phyloP scores from a whole-genome alignment of 176 grass and related monocot genomes.

The Rhynchospora pubera region DNA sequence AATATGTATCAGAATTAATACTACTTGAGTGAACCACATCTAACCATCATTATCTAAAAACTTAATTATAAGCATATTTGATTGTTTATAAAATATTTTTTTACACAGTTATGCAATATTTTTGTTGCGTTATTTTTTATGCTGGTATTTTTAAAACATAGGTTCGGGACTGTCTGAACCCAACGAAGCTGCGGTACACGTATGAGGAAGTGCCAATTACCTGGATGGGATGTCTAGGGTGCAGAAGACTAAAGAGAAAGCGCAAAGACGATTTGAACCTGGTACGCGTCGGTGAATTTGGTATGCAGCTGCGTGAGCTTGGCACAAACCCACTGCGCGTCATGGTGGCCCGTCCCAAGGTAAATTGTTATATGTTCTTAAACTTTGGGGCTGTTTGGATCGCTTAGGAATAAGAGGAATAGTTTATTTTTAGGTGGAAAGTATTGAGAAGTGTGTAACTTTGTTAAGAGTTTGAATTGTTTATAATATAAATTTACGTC shows the following conservation, averaged over 20 bases:
- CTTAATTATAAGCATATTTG: background rate
- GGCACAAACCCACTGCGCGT: constrained; percentile 14
- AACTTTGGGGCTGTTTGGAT: too few relatives aligned
- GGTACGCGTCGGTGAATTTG: background rate
- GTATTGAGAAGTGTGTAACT: too few relatives aligned
- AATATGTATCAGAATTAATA: too few relatives aligned
- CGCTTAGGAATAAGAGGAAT: too few relatives aligned
- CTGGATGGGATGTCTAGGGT: constrained; percentile 20
- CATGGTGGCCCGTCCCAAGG: constrained; percentile 27
- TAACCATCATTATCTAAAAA: constrained; percentile 2
- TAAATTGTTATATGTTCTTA: too few relatives aligned
- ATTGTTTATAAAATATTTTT: background rate
- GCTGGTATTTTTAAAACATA: background rate
- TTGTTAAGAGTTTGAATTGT: too few relatives aligned
- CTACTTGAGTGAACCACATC: background rate
- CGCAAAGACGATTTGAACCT: background rate
- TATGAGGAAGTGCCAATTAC: constrained; percentile 20
- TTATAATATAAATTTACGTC: too few relatives aligned
- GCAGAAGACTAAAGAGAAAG: background rate
- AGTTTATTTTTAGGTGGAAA: too few relatives aligned
- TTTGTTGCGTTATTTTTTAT: background rate
- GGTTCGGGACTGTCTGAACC: constrained; percentile 22
- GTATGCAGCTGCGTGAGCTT: constrained; percentile 1
- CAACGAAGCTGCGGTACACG: constrained; percentile 14
- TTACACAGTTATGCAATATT: background rate